phyloP scores from a whole-genome alignment of 1,284 basidiomycete species.

The Ustilago curta region DNA sequence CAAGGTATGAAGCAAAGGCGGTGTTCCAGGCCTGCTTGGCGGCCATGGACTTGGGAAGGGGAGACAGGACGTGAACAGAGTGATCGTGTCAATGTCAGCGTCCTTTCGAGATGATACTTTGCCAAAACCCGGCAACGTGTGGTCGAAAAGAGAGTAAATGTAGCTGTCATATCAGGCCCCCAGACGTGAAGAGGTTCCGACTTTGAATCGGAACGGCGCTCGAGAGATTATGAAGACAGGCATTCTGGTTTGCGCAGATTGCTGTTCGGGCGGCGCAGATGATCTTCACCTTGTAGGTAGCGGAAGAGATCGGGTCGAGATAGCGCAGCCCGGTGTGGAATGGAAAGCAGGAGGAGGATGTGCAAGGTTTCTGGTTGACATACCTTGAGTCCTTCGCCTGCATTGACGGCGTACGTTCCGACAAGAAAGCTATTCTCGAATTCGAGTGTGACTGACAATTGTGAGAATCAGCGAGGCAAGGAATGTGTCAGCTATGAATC shows the following conservation, averaged over 20 bases:
- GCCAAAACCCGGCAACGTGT: not conserved
- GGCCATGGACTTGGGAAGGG: constrained; percentile 29
- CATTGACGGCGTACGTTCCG: constrained; percentile 89
- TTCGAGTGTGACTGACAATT: constrained; percentile 79
- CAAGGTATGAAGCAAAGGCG: constrained; percentile 75
- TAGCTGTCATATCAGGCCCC: constrained; percentile 47
- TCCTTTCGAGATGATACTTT: not conserved
- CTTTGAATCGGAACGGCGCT: constrained; percentile 2
- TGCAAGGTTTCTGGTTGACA: constrained; percentile 2
- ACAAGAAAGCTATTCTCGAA: constrained; percentile 80
- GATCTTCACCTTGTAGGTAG: constrained; percentile 32
- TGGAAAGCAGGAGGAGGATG: not conserved
- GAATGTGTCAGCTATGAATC: not conserved
- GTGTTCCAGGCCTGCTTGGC: constrained; percentile 61
- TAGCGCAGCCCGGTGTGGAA: constrained; percentile 12
- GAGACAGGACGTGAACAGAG: not conserved
- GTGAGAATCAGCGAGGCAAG: constrained; percentile 56
- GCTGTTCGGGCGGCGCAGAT: constrained; percentile 18
- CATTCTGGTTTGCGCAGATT: not conserved
- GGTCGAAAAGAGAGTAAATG: constrained; percentile 3
- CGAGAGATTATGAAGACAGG: constrained; percentile 39
- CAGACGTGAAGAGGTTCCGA: constrained; percentile 8
- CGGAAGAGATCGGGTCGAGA: constrained; percentile 27
- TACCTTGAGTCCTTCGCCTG: constrained; percentile 82
- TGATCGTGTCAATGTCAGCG: not conserved